These are phyloP conservation scores for Rosa rugosa DNA, from an alignment of 306 rosid species.

Conservation along the genomic window DNA sequence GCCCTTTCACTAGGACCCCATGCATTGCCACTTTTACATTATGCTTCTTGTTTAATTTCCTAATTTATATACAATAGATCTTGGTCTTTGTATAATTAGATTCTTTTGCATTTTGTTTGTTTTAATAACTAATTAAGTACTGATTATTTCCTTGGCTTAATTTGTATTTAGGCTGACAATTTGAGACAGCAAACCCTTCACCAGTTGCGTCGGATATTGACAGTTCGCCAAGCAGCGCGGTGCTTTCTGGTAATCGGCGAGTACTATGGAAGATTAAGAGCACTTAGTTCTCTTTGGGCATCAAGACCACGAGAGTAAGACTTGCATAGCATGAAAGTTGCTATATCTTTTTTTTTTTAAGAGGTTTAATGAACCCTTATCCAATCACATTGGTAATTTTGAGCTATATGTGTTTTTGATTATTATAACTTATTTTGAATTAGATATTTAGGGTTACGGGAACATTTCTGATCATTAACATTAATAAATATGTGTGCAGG, in stretches of 20 bases:
- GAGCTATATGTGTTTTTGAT: too few relatives aligned
- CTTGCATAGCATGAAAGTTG: not conserved
- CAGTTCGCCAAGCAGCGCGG: conserved; percentile 71
- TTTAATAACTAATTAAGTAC: not conserved
- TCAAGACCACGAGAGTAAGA: conserved; percentile 85
- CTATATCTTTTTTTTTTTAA: too few relatives aligned
- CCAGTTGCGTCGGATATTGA: conserved; percentile 66
- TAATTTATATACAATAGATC: not conserved
- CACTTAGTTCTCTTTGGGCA: conserved; percentile 94
- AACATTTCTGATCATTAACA: not conserved
- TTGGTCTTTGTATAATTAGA: not conserved
- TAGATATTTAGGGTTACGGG: not conserved
- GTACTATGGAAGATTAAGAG: conserved; percentile 73
- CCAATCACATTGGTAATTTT: too few relatives aligned
- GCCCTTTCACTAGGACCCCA: conserved; percentile 33
- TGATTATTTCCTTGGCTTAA: not conserved
- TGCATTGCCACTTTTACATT: conserved; percentile 10
- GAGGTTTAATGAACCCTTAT: too few relatives aligned
- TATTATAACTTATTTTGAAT: not conserved
- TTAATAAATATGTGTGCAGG: conserved; percentile 29
- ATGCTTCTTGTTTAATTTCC: not conserved
- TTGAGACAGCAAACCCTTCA: conserved; percentile 87
- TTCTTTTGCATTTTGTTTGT: not conserved
- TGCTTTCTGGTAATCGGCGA: conserved; percentile 87
- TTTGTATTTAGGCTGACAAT: conserved; percentile 66